Evolutionary conservation across 345 rosid genomes (phyloP).

Genomic region (Pistacia atlantica): DNA sequence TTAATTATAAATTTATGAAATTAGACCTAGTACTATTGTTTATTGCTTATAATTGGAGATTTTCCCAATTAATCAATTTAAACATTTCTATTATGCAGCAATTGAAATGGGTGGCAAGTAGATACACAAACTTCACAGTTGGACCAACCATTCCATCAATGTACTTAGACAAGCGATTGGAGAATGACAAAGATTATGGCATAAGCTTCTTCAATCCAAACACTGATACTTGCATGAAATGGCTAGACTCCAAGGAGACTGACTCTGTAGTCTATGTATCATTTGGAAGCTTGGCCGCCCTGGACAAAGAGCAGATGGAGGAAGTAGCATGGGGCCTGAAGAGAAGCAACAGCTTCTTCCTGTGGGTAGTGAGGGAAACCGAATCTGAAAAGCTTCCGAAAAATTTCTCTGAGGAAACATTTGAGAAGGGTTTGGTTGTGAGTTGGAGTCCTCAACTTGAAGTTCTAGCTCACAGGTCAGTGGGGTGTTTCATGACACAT

Average conservation of each 20-base stretch:
- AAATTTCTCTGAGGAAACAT: conserved; percentile 28
- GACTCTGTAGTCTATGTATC: conserved; percentile 59
- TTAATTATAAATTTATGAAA: too few relatives aligned
- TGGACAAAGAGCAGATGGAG: conserved; percentile 48
- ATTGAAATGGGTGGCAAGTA: conserved; percentile 29
- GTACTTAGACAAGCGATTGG: conserved; percentile 32
- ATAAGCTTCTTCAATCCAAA: conserved; percentile 36
- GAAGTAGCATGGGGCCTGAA: conserved; percentile 53
- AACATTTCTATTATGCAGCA: conserved; percentile 7
- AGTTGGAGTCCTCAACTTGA: conserved; percentile 57
- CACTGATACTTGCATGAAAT: conserved; percentile 32
- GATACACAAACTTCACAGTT: conserved; percentile 21
- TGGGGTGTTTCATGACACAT: conserved; percentile 53
- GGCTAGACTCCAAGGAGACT: conserved; percentile 50
- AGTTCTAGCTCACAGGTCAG: conserved; percentile 45
- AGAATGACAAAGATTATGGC: conserved; percentile 34
- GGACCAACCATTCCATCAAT: conserved; percentile 44
- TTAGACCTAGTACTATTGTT: too few relatives aligned
- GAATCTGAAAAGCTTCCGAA: conserved; percentile 44
- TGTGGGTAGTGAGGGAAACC: conserved; percentile 66
- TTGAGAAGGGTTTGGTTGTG: conserved; percentile 45
- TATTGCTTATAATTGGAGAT: too few relatives aligned
- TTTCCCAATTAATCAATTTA: background rate
- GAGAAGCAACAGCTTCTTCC: conserved; percentile 28
- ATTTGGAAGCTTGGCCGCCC: conserved; percentile 55